Percentiles rank a stretch among this genome's conserved stretches.
Evolutionary conservation across 2,329 filamentous ascomycete genomes (phyloP).

Genomic region (Fusarium subglutinans): DNA sequence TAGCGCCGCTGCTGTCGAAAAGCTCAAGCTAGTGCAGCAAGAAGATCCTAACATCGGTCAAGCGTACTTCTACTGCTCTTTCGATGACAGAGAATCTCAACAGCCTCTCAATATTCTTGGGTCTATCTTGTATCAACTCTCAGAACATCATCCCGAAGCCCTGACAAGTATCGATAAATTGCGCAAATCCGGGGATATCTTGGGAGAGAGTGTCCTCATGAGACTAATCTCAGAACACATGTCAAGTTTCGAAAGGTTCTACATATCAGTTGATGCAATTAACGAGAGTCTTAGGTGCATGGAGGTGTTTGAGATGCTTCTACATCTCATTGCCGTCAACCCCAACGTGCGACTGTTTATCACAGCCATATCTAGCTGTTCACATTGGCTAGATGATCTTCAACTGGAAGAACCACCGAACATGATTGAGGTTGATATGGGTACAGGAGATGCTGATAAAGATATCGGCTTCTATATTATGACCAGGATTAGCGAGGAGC

Average conservation of each 20-base stretch:
- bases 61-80: background rate
- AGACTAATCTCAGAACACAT: rapidly evolving
- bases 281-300: background rate
- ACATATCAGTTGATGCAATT: background rate
- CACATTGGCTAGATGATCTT: rapidly evolving
- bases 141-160: background rate
- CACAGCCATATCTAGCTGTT: background rate
- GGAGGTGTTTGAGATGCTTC: background rate
- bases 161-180: background rate
- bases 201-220: rapidly evolving
- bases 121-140: background rate
- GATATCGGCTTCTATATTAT: background rate
- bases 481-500: background rate
- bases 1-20: background rate
- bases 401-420: background rate
- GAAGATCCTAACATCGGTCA: background rate
- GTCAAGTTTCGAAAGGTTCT: rapidly evolving
- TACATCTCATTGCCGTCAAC: rapidly evolving
- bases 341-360: background rate
- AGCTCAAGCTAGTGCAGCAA: background rate
- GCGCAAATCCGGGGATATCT: rapidly evolving
- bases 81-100: background rate
- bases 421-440: background rate
- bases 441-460: background rate
- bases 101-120: background rate